Percentiles rank a stretch among this genome's conserved stretches.
phyloP scores from a whole-genome alignment of 106 monocot genomes.

The Dioscorea dumetorum region DNA sequence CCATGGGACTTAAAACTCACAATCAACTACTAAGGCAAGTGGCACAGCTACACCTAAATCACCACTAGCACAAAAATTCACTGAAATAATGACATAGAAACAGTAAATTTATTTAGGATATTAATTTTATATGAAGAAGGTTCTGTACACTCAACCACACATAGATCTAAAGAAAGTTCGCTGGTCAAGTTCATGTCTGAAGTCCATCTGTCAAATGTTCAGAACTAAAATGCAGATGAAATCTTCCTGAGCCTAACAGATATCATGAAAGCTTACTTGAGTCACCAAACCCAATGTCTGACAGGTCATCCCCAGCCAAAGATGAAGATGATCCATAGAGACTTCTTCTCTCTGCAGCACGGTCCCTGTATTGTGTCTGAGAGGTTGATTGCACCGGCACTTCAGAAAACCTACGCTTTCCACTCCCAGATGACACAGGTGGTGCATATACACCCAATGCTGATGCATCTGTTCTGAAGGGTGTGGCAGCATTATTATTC shows the following conservation, averaged over 20 bases:
- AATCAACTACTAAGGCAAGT: neutral
- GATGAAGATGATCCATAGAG: conserved; percentile 79
- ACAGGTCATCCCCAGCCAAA: conserved; percentile 28
- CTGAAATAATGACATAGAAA: neutral
- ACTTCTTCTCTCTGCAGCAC: conserved; percentile 91
- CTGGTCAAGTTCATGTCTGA: too few relatives aligned
- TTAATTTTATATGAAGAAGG: too few relatives aligned
- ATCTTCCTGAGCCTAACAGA: conserved; percentile 1
- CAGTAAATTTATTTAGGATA: too few relatives aligned
- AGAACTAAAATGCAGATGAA: neutral
- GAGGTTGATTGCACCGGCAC: conserved; percentile 48
- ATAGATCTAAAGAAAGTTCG: too few relatives aligned
- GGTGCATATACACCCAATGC: conserved; percentile 65
- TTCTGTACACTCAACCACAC: too few relatives aligned
- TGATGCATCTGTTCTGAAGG: conserved; percentile 82
- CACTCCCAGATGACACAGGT: conserved; percentile 35
- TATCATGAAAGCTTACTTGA: conserved; percentile 65
- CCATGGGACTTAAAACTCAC: neutral
- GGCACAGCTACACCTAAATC: neutral
- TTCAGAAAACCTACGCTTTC: conserved; percentile 91
- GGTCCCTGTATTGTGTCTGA: conserved; percentile 75
- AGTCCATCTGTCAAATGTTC: neutral
- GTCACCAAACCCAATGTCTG: conserved; percentile 41
- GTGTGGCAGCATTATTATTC: conserved; percentile 17
- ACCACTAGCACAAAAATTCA: neutral